These are phyloP conservation scores for Raddia distichophylla DNA, from an alignment of 176 grass and related monocot species.

Conservation along the genomic window DNA sequence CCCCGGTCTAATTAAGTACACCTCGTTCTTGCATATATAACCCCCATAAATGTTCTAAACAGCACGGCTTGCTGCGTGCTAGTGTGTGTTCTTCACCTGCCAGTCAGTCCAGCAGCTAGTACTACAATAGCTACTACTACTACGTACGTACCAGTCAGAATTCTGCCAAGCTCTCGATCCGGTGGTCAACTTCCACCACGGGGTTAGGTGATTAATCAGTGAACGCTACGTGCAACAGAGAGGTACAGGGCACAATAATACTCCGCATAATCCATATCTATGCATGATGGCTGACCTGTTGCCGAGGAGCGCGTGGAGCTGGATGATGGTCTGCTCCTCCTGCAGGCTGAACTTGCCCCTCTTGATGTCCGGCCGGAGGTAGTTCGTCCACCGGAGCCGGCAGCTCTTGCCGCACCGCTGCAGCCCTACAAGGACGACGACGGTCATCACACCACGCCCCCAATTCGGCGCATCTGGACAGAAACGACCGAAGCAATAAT, in stretches of 20 bases:
- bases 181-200: neutral
- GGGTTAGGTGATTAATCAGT: neutral
- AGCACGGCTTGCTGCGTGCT: neutral
- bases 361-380: constrained; percentile 94
- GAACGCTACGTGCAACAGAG: neutral
- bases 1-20: constrained; percentile 12
- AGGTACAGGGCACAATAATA: neutral
- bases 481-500: neutral
- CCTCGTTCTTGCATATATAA: neutral
- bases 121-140: neutral
- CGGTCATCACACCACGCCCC: no score
- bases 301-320: constrained; percentile 65
- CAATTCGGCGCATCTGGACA: neutral
- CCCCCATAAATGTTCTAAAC: constrained; percentile 44
- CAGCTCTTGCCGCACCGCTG: constrained; percentile 94
- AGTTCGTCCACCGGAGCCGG: constrained; percentile 94
- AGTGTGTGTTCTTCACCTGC: constrained; percentile 32
- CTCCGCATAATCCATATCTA: neutral
- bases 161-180: neutral
- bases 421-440: constrained; percentile 50
- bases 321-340: constrained; percentile 78
- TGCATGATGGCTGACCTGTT: constrained; percentile 43
- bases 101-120: neutral
- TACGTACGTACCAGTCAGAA: constrained; percentile 35
- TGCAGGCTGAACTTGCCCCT: constrained; percentile 78